Percentiles rank a stretch among this genome's conserved stretches.
Evolutionary conservation across 2,329 filamentous ascomycete genomes (phyloP).

Genomic region (Pseudocercospora musae): DNA sequence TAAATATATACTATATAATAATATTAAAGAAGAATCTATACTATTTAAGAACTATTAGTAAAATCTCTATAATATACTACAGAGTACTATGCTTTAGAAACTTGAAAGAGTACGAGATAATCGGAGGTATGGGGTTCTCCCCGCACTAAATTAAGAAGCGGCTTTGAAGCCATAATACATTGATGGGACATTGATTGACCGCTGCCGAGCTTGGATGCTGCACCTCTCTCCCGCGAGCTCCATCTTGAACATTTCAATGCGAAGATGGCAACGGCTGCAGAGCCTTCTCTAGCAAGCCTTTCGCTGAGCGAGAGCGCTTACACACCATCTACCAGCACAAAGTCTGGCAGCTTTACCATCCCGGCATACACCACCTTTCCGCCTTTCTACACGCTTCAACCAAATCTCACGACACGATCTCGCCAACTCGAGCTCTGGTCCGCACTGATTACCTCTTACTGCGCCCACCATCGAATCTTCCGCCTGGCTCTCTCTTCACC

Average conservation of each 20-base stretch:
- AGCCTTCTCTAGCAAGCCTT: constrained; percentile 13
- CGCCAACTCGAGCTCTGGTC: constrained; percentile 83
- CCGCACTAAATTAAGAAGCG: too few relatives aligned
- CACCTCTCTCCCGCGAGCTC: background rate
- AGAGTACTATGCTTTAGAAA: too few relatives aligned
- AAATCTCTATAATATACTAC: too few relatives aligned
- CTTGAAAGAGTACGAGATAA: too few relatives aligned
- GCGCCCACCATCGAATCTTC: constrained; percentile 72
- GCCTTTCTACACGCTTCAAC: constrained; percentile 80
- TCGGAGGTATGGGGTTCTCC: too few relatives aligned
- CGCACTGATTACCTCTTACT: constrained; percentile 79
- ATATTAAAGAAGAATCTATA: too few relatives aligned
- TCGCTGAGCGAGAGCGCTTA: constrained; percentile 9
- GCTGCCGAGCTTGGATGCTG: background rate
- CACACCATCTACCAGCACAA: constrained; percentile 1
- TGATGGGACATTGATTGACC: background rate
- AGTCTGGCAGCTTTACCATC: constrained; percentile 36
- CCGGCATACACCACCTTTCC: constrained; percentile 67
- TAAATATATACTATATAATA: too few relatives aligned
- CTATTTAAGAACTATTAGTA: too few relatives aligned
- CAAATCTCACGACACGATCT: constrained; percentile 68
- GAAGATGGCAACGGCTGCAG: background rate
- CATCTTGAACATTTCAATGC: background rate
- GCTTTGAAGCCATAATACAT: background rate
- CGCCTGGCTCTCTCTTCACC: constrained; percentile 65